Evolutionary conservation across 352 stramenopile genomes (phyloP), one percentile per base, ranked within the genome.

Genomic region (Peronospora farinosa): DNA sequence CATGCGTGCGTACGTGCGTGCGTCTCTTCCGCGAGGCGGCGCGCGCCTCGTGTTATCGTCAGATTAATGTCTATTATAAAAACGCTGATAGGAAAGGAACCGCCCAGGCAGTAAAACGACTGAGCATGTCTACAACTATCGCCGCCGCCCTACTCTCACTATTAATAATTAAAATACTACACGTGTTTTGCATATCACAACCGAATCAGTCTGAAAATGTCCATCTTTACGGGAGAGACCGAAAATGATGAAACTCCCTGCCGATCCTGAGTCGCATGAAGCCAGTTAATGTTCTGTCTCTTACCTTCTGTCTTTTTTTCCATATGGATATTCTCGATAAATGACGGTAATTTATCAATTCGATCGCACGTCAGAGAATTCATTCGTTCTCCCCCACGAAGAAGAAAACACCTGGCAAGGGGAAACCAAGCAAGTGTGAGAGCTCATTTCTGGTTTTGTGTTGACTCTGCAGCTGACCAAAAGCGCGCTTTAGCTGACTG

Each of bases 361-460:
- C 48, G 35, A 41, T 30, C 57, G 61, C 56, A 65, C 61, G 51
- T 56, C 47, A 69, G 51, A 8, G 57, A 51, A 57, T 55, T n/a
- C 46, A 35, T 46, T 36, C 43, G 35, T 42, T 12, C 19, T 40
- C 43, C 16, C 39, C 33, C 46, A n/a, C n/a, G n/a, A 39, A 15
- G 43, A 25, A 57, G 42, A 62, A 57, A 62, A 56, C 43, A 56
- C 40, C 47, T 36, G 54, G 41, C 41, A 27, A 45, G 41, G 19
- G 36, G 28, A 62, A 63, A 54, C 46, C 37, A 48, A 60, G 32
- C 23, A 15, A 37, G 1, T 12, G 5, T 11, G 23, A 51, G 40
- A 57, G 50, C 57, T 77, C 70, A 75, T 72, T 80, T 77, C 66
- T 79, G 59, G 63, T 79, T 76, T 79, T 76, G 60, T 74, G 63